A percentile compares a stretch with the other conserved stretches of the same genome.
These are phyloP conservation scores for Clonostachys byssicola DNA, from an alignment of 2,329 filamentous ascomycete genomes.

Conservation along the genomic window DNA sequence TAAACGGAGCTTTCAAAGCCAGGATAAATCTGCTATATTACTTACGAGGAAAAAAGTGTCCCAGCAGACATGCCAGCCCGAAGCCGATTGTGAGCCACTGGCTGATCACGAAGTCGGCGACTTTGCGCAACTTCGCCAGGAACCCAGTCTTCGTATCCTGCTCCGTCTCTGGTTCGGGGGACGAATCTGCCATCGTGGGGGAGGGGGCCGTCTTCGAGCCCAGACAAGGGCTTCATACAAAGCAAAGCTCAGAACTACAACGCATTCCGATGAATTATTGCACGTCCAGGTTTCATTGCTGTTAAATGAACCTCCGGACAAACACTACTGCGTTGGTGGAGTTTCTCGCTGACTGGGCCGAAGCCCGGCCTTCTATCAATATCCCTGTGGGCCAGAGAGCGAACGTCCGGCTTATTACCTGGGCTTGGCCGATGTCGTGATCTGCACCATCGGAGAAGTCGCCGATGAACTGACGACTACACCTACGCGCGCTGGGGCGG, in stretches of 20 bases:
- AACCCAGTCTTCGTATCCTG: neutral
- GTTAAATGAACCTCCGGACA: no score
- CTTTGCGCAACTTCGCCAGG: slow-evolving; percentile 2
- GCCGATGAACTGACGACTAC: no score
- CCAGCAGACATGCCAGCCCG: slow-evolving; percentile 43
- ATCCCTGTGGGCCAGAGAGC: neutral
- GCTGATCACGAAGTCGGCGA: slow-evolving; percentile 32
- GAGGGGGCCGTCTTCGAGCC: no score
- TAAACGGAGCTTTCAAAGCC: no score
- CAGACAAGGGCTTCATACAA: no score
- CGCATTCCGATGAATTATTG: no score
- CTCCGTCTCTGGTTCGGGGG: neutral
- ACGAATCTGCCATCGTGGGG: no score
- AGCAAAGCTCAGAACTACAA: neutral
- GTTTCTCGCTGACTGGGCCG: no score
- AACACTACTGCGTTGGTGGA: no score
- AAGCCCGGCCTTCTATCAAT: neutral
- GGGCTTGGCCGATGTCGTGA: neutral
- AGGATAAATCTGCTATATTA: neutral
- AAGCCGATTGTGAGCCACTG: slow-evolving; percentile 66
- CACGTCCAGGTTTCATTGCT: no score
- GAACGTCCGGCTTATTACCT: neutral
- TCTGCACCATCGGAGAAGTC: neutral
- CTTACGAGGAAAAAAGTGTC: slow-evolving; percentile 37
- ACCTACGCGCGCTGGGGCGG: no score